Evolutionary conservation across 495 filamentous ascomycete species (phyloP), one percentile per base, ranked within the genome.

Genomic region (Coniosporium apollinis): DNA sequence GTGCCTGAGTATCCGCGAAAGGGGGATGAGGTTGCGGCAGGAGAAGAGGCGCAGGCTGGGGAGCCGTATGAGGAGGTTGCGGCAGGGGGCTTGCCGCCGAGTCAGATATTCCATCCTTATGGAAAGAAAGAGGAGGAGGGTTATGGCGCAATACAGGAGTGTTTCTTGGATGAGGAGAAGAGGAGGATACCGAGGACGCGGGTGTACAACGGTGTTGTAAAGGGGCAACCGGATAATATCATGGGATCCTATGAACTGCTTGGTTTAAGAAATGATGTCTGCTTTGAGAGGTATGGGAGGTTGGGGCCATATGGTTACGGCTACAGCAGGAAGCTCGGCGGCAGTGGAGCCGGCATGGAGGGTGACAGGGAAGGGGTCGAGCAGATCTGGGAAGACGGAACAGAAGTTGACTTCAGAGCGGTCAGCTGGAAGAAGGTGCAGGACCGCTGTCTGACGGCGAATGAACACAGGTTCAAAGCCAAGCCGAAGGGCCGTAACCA

Each of bases 271-370:
- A 73, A 93, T 39, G 80, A 92, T 51, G 67, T 94, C 34, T 97
- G 89, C 60, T 96, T 93, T 56, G 89, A 97, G 35, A 70, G 89
- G 2, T 91, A 79, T 55, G 89, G 91, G 7, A 67, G 82, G 38
- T 66, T 87, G 18, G 91, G 84, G 0, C 76, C 86, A 0, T 97
- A 97, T 45, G 89, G 89, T 0, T 71, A 79, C 34, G 89, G 89
- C 11, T 96, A 96, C 46, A 75, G 70, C 15, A 54, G 63, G 13
- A 67, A 67, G 41, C 71, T 67, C 48, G 89, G 89, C 6, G 89
- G 89, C 6, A 70, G 74, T 13, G 87, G 86, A 0, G 72, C 80
- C 19, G 86, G 82, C 7, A 57, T 87, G 48, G 68, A 83, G 42
- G 82, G 81, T 21, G 79, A 93, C 31, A 69, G 65, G 17, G 82